These are phyloP conservation scores for Beauveria asiatica DNA, from an alignment of 2,329 filamentous ascomycete genomes.

Conservation along the genomic window DNA sequence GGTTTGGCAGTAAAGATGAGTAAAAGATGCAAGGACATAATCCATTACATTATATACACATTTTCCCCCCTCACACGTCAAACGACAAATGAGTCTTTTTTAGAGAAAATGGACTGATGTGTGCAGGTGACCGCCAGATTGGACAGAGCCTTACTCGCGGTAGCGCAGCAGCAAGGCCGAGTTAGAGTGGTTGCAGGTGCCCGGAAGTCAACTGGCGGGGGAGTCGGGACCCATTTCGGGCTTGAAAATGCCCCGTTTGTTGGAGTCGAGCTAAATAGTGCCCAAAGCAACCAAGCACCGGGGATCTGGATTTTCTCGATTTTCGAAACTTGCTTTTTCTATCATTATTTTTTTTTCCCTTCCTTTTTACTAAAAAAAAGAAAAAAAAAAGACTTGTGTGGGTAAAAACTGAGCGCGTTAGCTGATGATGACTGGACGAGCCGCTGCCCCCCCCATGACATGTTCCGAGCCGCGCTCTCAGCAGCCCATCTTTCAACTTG, in stretches of 20 bases:
- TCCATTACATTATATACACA: neutral
- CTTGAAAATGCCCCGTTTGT: neutral
- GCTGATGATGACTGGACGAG: neutral
- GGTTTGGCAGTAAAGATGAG: neutral
- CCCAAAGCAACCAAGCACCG: neutral
- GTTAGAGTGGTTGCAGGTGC: conserved; percentile 1
- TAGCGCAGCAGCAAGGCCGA: neutral
- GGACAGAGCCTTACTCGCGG: neutral
- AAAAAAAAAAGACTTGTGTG: neutral
- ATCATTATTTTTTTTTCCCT: too few relatives aligned
- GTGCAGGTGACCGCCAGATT: neutral
- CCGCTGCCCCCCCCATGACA: neutral
- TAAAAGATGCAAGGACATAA: neutral
- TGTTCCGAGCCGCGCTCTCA: neutral
- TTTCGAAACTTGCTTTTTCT: too few relatives aligned
- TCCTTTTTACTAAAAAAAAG: neutral
- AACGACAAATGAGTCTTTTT: too few relatives aligned
- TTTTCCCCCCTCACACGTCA: neutral
- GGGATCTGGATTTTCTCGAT: neutral
- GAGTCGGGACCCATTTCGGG: neutral
- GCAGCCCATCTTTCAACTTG: neutral
- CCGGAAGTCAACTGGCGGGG: neutral
- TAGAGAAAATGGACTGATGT: neutral
- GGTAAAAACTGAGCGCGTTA: neutral
- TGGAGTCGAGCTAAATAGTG: neutral